Evolutionary conservation across 2,329 filamentous ascomycete species (phyloP), one percentile per base, ranked within the genome.

Genomic region (Dactylellina drechsleri): DNA sequence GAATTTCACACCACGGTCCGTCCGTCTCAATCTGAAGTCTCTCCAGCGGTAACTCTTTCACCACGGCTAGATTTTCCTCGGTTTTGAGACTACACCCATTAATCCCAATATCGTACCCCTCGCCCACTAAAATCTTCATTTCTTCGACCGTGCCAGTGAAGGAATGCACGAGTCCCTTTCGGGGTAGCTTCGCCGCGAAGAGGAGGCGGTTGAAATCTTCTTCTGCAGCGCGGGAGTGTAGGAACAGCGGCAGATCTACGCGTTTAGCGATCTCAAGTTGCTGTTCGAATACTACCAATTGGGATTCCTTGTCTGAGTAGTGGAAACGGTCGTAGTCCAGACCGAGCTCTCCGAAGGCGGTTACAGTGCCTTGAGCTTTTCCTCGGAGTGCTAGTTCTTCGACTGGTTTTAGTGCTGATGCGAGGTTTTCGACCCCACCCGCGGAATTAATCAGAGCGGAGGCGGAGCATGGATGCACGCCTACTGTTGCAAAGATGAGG

Each of bases 51-150:
- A 98, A 88, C 74, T 90, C 87, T 77, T 86, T 88, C 10, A 97
- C 92, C 1, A 97, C 93, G 13, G 87, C 89, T 47, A 96, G 87
- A 79, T 98, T 99, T 81, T 97, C 92, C 10, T 87, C 89, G 4
- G 92, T 98, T 85, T 98, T 99, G 85, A 99, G 87, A 79, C 92
- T 96, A 82, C 95, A 99, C 3, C 95, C 95, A 80, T 99, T 99
- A 75, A 97, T 88, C n/a, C 95, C 94, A 75, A 99, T 89, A 82
- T 97, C 90, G 64, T 97, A 87, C 0, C 93, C 94, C 53, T 96
- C 82, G 1, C 88, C 88, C 79, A 96, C 89, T 66, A 98, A 84
- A 77, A 92, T 88, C 66, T 86, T 84, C 90, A 97, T 94, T 83
- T 97, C 95, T 66, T 91, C 91, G 13, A 88, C 82, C 0, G 92